phyloP scores from a whole-genome alignment of 805 yeast species.

The Barnettozyma californica region DNA sequence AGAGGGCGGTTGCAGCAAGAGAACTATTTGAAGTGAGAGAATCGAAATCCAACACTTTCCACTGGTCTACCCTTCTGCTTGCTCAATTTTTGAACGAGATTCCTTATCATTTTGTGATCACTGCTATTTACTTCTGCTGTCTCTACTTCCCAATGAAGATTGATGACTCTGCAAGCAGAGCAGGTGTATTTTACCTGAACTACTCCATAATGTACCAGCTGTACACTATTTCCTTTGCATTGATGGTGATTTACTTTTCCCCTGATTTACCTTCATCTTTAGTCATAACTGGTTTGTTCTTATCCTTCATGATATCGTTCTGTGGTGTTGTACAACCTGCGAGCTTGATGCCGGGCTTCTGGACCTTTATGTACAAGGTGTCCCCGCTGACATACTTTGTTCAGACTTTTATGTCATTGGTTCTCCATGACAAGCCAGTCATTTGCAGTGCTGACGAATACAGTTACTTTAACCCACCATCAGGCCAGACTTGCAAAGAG shows the following conservation, averaged over 20 bases:
- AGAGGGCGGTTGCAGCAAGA: conserved; percentile 51
- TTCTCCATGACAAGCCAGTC: conserved; percentile 48
- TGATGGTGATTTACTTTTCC: conserved; percentile 49
- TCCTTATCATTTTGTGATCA: conserved; percentile 49
- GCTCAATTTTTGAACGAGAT: conserved; percentile 53
- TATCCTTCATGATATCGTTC: conserved; percentile 30
- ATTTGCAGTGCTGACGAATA: conserved; percentile 44
- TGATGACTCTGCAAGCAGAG: conserved; percentile 35
- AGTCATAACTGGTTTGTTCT: conserved; percentile 44
- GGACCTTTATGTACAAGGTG: conserved; percentile 65
- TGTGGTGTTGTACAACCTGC: conserved; percentile 35
- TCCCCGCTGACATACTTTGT: conserved; percentile 61
- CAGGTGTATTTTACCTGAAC: conserved; percentile 46
- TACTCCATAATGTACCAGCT: conserved; percentile 40
- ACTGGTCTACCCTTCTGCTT: conserved; percentile 58
- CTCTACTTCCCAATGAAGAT: conserved; percentile 47
- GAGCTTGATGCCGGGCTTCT: conserved; percentile 60
- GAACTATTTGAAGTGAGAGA: conserved; percentile 70
- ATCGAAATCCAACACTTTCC: conserved; percentile 65
- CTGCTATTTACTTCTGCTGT: conserved; percentile 48
- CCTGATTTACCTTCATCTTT: conserved; percentile 71
- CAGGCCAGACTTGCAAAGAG: conserved; percentile 56
- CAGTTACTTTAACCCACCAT: conserved; percentile 45
- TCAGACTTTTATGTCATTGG: conserved; percentile 41
- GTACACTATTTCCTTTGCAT: conserved; percentile 41